Evolutionary conservation across 2,329 filamentous ascomycete genomes (phyloP), one percentile per base, ranked within the genome.

Genomic region (Diplodia intermedia): DNA sequence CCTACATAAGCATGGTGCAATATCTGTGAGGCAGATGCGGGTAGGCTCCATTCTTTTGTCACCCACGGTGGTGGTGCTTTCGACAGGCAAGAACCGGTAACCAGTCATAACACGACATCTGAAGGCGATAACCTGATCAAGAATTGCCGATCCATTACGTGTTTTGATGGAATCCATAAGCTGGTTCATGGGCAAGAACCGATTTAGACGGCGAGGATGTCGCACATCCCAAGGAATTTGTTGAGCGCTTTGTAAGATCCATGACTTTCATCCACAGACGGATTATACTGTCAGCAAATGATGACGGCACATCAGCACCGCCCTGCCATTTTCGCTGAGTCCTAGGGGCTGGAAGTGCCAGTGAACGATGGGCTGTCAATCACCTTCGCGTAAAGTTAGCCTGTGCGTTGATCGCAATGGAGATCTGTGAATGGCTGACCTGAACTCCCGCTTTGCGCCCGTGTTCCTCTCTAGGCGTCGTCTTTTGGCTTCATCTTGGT

Each of bases 401-500:
- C 12, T 23, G 18, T 50, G 40, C 43, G 4, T 36, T 12, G 8
- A n/a, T 33, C 15, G n/a, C 26, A 50, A 9, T 52, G 47, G n/a
- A 52, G 6, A 31, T 36, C 5, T 38, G 33, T 52, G 50, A 18
- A 47, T 29, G 9, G 49, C 40, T 5, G 14, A 60, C 65, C 65
- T 67, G 29, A 75, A 72, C 74, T 85, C 83, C 4, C 78, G 79
- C 53, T 81, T 75, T 0, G 79, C 82, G 31, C 80, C 83, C 15
- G 80, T 74, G 69, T 83, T 82, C 67, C 82, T 76, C 73, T 85
- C 82, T 66, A 75, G 75, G 68, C 75, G 76, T 66, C 78, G 76
- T 69, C 83, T 72, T 8, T 73, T 75, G 38, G 74, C 73, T 70
- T 83, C 81, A 70, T 86, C 86, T 73, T 91, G 87, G 56, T 82